These are phyloP conservation scores for Cyamopsis tetragonoloba DNA, from an alignment of 306 rosid genomes.

Conservation along the genomic window DNA sequence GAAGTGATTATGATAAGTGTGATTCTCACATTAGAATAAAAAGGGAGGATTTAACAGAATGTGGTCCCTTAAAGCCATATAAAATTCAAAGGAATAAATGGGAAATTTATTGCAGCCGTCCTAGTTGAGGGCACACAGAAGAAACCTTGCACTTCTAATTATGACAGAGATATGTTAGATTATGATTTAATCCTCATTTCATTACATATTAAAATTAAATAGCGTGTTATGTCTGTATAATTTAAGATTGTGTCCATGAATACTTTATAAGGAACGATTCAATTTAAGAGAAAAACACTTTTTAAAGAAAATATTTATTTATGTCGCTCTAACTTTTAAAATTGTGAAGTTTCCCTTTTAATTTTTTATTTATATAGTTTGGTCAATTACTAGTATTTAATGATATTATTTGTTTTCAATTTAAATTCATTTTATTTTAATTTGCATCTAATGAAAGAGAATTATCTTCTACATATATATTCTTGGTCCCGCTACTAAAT, in stretches of 20 bases:
- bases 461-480: neutral
- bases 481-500: neutral
- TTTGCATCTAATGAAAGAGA: neutral
- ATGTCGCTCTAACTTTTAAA: no score
- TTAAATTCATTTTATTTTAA: neutral
- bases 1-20: neutral
- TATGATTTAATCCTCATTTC: neutral
- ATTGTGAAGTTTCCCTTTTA: no score
- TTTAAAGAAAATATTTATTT: no score
- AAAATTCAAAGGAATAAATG: slow-evolving; percentile 9
- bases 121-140: neutral
- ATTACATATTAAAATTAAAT: neutral
- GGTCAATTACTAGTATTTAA: no score
- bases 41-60: neutral
- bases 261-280: no score
- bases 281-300: neutral
- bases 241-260: no score
- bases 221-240: neutral
- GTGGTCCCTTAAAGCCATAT: neutral
- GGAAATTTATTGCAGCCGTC: slow-evolving; percentile 20
- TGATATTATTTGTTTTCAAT: no score
- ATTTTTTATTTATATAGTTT: no score
- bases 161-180: neutral
- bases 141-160: neutral
- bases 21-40: neutral